A percentile compares a stretch with the other conserved stretches of the same genome.
phyloP scores from a whole-genome alignment of 805 yeast species.

The Metschnikowia arizonensis region DNA sequence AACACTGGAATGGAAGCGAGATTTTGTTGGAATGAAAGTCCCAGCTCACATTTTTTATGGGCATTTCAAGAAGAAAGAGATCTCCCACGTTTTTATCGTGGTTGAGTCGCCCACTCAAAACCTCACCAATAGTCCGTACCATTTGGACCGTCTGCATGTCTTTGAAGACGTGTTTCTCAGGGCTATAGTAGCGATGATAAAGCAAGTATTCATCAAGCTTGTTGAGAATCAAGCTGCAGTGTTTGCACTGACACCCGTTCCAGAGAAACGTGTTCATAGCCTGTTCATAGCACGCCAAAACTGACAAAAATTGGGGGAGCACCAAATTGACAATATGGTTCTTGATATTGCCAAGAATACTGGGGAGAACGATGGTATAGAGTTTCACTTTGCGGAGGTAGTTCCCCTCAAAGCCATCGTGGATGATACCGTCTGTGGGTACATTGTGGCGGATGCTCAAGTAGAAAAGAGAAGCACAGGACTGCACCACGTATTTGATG shows the following conservation, averaged over 20 bases:
- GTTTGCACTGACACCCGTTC: constrained; percentile 70
- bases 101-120: constrained; percentile 22
- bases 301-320: constrained; percentile 57
- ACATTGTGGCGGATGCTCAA: constrained; percentile 56
- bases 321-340: constrained; percentile 41
- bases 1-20: constrained; percentile 32
- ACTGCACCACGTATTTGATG: constrained; percentile 21
- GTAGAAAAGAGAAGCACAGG: constrained; percentile 24
- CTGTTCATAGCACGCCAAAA: constrained; percentile 66
- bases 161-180: constrained; percentile 42
- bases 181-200: constrained; percentile 59
- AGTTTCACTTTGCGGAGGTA: constrained; percentile 55
- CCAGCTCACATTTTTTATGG: constrained; percentile 27
- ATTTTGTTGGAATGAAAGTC: constrained; percentile 28
- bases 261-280: constrained; percentile 65
- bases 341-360: constrained; percentile 20
- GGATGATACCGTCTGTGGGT: constrained; percentile 44
- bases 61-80: constrained; percentile 11
- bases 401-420: constrained; percentile 72
- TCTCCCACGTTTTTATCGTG: constrained; percentile 17
- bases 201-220: constrained; percentile 57
- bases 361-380: constrained; percentile 47
- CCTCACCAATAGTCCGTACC: constrained; percentile 49
- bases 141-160: constrained; percentile 60
- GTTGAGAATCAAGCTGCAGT: constrained; percentile 48